A percentile compares a stretch with the other conserved stretches of the same genome.
phyloP scores from a whole-genome alignment of 257 asterid genomes.

The Pogostemon cablin region DNA sequence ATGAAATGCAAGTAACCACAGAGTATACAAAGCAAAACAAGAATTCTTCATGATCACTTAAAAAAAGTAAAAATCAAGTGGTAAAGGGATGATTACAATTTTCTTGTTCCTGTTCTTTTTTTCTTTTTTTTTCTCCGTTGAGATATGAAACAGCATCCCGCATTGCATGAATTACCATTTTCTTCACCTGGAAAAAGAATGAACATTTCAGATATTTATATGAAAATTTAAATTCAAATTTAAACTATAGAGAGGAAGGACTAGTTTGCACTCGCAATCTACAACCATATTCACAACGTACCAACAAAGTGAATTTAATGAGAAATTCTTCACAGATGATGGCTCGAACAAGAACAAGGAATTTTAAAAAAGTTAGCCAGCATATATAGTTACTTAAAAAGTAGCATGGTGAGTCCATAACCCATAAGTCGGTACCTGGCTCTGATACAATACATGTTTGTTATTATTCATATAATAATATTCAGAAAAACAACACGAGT shows the following conservation, averaged over 20 bases:
- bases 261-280: background rate
- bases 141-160: conserved; percentile 31
- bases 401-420: too few species aligned
- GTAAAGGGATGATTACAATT: conserved; percentile 8
- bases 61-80: background rate
- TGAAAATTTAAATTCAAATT: background rate
- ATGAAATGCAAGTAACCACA: background rate
- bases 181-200: conserved; percentile 34
- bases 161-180: conserved; percentile 41
- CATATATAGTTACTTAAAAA: background rate
- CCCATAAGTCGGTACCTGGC: too few species aligned
- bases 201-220: background rate
- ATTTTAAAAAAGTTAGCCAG: background rate
- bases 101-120: background rate
- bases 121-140: background rate
- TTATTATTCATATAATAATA: too few species aligned
- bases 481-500: too few species aligned
- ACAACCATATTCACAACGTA: too few species aligned
- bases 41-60: background rate
- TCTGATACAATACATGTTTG: too few species aligned
- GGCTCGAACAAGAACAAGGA: background rate
- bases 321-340: background rate
- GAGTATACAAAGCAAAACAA: background rate
- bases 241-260: background rate
- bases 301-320: background rate